phyloP scores from a whole-genome alignment of 1,284 basidiomycete genomes.

The Pseudozyma sp. region DNA sequence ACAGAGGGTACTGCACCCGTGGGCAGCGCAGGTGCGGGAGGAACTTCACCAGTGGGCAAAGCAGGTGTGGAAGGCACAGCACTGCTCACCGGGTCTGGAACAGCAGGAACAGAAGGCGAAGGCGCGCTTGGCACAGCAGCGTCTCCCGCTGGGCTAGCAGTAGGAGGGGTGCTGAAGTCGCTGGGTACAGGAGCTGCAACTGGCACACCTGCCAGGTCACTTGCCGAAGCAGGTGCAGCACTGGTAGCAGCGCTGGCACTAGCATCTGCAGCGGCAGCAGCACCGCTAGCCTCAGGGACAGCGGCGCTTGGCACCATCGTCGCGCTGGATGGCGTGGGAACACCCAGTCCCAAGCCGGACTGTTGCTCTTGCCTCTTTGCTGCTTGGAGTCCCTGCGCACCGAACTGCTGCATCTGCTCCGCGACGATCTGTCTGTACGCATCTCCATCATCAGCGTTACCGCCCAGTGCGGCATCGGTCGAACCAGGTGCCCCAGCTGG shows the following conservation, averaged over 20 bases:
- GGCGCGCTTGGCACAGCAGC: constrained; percentile 1
- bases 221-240: constrained; percentile 6
- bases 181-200: constrained; percentile 32
- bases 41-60: background rate
- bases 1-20: constrained; percentile 5
- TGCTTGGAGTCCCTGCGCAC: background rate
- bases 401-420: constrained; percentile 25
- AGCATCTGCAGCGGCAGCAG: background rate
- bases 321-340: constrained; percentile 11
- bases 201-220: constrained; percentile 13
- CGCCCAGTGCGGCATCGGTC: constrained; percentile 1
- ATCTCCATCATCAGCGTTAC: constrained; percentile 16
- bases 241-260: background rate
- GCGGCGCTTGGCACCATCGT: constrained; percentile 2
- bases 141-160: background rate
- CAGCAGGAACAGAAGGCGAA: background rate
- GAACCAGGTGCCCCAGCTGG: constrained; percentile 1
- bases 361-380: constrained; percentile 13
- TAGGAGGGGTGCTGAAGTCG: constrained; percentile 25
- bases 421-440: constrained; percentile 22
- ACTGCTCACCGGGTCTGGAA: background rate
- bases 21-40: background rate
- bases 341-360: constrained; percentile 7
- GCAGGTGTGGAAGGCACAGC: constrained; percentile 3
- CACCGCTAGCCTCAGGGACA: background rate